These are phyloP conservation scores for Kurtzmaniella quercitrusa DNA, from an alignment of 1,139 yeast genomes.

Conservation along the genomic window DNA sequence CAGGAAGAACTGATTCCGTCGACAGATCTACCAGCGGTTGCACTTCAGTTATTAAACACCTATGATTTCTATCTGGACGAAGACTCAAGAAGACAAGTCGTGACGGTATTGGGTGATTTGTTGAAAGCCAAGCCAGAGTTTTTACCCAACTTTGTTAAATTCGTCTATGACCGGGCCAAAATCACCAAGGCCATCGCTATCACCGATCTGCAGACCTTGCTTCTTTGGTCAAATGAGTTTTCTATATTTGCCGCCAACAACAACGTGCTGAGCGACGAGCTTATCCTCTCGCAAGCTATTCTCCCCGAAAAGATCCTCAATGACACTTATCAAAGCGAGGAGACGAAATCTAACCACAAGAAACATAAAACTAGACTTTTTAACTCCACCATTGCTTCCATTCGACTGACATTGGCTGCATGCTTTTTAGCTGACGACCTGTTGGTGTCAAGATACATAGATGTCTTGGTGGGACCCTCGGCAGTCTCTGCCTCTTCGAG, in stretches of 20 bases:
- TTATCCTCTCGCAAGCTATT: conserved; percentile 6
- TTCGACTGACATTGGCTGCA: conserved; percentile 15
- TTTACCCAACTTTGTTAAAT: conserved; percentile 31
- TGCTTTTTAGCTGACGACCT: conserved; percentile 18
- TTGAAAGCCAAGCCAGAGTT: conserved; percentile 27
- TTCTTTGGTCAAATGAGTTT: conserved; percentile 50
- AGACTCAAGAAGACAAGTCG: conserved; percentile 40
- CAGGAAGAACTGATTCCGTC: conserved; percentile 12
- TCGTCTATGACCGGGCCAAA: conserved; percentile 29
- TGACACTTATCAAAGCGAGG: background rate
- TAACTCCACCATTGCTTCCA: conserved; percentile 32
- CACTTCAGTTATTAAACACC: conserved; percentile 34
- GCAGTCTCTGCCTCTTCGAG: conserved; percentile 2
- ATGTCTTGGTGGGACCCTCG: conserved; percentile 6
- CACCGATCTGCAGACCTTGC: conserved; percentile 51
- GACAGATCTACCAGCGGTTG: conserved; percentile 19
- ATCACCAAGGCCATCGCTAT: conserved; percentile 40
- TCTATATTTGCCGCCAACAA: conserved; percentile 18
- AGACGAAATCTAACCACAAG: background rate
- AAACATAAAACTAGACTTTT: conserved; percentile 48
- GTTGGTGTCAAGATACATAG: conserved; percentile 11
- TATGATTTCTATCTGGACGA: conserved; percentile 50
- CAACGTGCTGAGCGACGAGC: conserved; percentile 2
- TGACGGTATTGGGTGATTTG: conserved; percentile 31
- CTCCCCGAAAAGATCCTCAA: conserved; percentile 13